A percentile compares a stretch with the other conserved stretches of the same genome.
phyloP scores from a whole-genome alignment of 495 filamentous ascomycete genomes.

The Hypomontagnella monticulosa region DNA sequence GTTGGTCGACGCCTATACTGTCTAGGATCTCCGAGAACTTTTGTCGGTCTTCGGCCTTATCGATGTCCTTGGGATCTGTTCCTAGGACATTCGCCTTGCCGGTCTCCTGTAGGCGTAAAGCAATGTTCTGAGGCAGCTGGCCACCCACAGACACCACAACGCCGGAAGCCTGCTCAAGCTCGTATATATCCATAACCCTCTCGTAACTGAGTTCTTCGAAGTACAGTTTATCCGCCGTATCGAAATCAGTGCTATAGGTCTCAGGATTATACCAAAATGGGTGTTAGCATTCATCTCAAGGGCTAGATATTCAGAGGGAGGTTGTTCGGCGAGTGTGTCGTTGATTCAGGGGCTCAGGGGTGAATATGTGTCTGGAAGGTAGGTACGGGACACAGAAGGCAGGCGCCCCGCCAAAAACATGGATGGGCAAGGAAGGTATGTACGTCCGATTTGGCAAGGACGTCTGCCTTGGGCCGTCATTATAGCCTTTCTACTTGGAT shows the following conservation, averaged over 20 bases:
- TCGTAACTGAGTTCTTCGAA: conserved; percentile 98
- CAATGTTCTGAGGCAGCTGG: conserved; percentile 97
- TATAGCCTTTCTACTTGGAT: too few relatives aligned
- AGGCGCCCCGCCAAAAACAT: too few relatives aligned
- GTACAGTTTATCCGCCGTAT: conserved; percentile 93
- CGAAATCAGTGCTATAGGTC: conserved; percentile 89
- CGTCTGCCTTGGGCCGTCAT: too few relatives aligned
- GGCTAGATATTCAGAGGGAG: too few relatives aligned
- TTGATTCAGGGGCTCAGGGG: too few relatives aligned
- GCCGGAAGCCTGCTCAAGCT: conserved; percentile 85
- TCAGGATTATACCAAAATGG: conserved; percentile 77
- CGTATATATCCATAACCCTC: conserved; percentile 98
- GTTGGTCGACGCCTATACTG: conserved; percentile 93
- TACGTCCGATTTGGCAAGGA: too few relatives aligned
- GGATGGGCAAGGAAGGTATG: too few relatives aligned
- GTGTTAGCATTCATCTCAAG: conserved; percentile 34
- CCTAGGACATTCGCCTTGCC: conserved; percentile 90
- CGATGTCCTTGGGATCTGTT: conserved; percentile 91
- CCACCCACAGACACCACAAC: conserved; percentile 96
- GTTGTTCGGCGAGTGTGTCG: too few relatives aligned
- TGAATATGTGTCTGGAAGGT: too few relatives aligned
- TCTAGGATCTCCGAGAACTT: conserved; percentile 99
- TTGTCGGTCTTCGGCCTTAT: conserved; percentile 95
- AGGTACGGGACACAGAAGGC: too few relatives aligned
- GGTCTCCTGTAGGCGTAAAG: conserved; percentile 90